Evolutionary conservation across 2,329 filamentous ascomycete genomes (phyloP).

Genomic region (Alternaria triticimaculans): DNA sequence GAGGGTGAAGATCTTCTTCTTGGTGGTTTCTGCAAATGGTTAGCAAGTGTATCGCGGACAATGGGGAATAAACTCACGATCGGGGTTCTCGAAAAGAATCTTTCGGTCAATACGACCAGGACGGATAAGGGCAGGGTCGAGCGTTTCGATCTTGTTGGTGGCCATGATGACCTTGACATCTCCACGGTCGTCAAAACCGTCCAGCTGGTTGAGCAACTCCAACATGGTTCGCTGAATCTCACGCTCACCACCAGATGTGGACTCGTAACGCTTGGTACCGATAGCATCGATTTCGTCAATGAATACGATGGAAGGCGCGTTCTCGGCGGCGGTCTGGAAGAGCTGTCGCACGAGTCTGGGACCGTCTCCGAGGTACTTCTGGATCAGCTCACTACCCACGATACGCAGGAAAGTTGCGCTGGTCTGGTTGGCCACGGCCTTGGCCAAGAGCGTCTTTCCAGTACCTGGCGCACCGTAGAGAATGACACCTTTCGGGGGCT

Average conservation of each 20-base stretch:
- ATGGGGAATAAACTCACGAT: conserved; percentile 58
- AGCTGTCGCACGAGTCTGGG: conserved; percentile 94
- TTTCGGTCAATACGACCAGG: conserved; percentile 98
- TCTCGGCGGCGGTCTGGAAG: conserved; percentile 94
- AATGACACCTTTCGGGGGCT: conserved; percentile 98
- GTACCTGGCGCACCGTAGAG: conserved; percentile 97
- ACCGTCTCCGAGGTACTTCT: conserved; percentile 97
- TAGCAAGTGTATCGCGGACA: conserved; percentile 49
- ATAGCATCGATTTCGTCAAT: conserved; percentile 99
- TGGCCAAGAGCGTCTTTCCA: conserved; percentile 93
- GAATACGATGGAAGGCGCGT: conserved; percentile 96
- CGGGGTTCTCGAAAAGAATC: conserved; percentile 80
- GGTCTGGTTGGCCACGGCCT: conserved; percentile 98
- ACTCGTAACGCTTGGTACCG: conserved; percentile 98
- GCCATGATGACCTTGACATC: conserved; percentile 99
- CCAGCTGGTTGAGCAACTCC: conserved; percentile 95
- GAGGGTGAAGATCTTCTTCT: conserved; percentile 96
- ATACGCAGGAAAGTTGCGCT: conserved; percentile 97
- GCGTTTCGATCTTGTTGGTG: conserved; percentile 98
- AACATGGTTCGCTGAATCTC: conserved; percentile 99
- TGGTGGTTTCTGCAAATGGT: conserved; percentile 80
- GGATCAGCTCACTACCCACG: conserved; percentile 94
- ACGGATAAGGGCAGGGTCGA: conserved; percentile 94
- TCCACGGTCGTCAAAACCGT: conserved; percentile 97
- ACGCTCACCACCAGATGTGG: conserved; percentile 93